phyloP scores from a whole-genome alignment of 306 rosid genomes.

The Dryas octopetala region DNA sequence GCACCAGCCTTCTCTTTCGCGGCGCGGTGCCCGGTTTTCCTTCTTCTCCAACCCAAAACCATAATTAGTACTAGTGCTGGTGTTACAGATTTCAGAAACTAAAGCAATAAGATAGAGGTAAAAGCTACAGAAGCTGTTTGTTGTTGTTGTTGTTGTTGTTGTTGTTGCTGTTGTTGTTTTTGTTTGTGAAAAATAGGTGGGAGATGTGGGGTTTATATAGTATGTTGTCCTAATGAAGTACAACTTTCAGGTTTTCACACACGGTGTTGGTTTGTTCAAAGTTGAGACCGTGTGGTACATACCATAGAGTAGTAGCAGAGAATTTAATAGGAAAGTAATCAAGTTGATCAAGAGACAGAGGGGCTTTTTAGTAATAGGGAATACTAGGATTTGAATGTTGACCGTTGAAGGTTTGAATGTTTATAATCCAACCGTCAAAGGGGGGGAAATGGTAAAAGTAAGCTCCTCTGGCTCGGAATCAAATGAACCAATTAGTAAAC shows the following conservation, averaged over 20 bases:
- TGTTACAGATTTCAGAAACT: slow-evolving; percentile 7
- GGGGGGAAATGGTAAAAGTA: slow-evolving; percentile 45
- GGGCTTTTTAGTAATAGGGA: not conserved
- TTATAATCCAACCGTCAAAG: slow-evolving; percentile 46
- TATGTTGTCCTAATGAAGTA: not conserved
- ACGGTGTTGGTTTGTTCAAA: slow-evolving; percentile 35
- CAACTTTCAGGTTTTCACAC: slow-evolving; percentile 4
- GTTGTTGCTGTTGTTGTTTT: not conserved
- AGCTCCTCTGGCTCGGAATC: not conserved
- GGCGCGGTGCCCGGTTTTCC: slow-evolving; percentile 26
- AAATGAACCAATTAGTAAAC: not conserved
- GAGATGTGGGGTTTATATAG: slow-evolving; percentile 12
- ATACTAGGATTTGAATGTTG: slow-evolving; percentile 58
- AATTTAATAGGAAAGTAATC: not conserved
- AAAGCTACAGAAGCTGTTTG: not conserved
- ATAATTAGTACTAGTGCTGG: not conserved
- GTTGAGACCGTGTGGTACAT: slow-evolving; percentile 29
- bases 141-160: not conserved
- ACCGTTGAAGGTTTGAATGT: slow-evolving; percentile 54
- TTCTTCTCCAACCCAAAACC: slow-evolving; percentile 64
- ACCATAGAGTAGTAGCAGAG: too few species aligned
- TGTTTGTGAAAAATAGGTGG: slow-evolving; percentile 10
- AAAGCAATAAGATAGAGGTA: not conserved
- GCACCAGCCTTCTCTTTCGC: slow-evolving; percentile 13
- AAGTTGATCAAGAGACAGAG: slow-evolving; percentile 17